A percentile compares a stretch with the other conserved stretches of the same genome.
Conservation (phyloP, 257 asterid species). For the Nicotiana otophora region DNA sequence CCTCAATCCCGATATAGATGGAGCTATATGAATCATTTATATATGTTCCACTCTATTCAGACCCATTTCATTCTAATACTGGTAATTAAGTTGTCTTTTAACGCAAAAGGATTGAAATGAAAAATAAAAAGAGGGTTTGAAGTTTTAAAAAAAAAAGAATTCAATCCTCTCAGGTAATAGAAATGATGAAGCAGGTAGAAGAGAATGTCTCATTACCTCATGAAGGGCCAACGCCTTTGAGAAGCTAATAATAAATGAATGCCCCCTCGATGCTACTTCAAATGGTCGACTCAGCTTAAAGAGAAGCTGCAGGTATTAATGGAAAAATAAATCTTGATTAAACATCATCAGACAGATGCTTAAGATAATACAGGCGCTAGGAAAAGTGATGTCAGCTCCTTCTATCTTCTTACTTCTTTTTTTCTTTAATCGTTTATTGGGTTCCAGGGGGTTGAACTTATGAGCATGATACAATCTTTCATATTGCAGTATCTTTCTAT, state of each 20-base stretch:
- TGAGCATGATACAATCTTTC: not conserved
- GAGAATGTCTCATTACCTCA: constrained; percentile 56
- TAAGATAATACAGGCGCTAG: not conserved
- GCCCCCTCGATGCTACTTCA: constrained; percentile 96
- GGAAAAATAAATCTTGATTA: constrained; percentile 10
- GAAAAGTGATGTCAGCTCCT: not conserved
- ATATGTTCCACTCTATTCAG: not conserved
- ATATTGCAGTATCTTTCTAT: not conserved
- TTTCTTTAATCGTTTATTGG: not conserved
- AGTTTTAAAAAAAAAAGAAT: not conserved
- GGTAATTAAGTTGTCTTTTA: not conserved
- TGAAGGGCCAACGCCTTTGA: constrained; percentile 73
- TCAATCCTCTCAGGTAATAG: constrained; percentile 12
- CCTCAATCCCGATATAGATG: not conserved
- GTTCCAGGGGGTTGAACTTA: not conserved
- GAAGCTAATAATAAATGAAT: constrained; percentile 94
- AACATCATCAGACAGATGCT: not conserved
- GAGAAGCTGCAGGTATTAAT: constrained; percentile 56
- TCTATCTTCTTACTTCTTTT: not conserved
- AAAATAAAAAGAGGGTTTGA: constrained; percentile 19
- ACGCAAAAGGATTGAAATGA: constrained; percentile 4
- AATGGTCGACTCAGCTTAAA: constrained; percentile 85
- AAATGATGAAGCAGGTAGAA: constrained; percentile 14
- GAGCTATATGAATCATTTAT: not conserved
- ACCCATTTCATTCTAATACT: too few relatives aligned